Evolutionary conservation across 2,329 filamentous ascomycete genomes (phyloP), one percentile per base, ranked within the genome.

Genomic region (Diplodia scrobiculata): DNA sequence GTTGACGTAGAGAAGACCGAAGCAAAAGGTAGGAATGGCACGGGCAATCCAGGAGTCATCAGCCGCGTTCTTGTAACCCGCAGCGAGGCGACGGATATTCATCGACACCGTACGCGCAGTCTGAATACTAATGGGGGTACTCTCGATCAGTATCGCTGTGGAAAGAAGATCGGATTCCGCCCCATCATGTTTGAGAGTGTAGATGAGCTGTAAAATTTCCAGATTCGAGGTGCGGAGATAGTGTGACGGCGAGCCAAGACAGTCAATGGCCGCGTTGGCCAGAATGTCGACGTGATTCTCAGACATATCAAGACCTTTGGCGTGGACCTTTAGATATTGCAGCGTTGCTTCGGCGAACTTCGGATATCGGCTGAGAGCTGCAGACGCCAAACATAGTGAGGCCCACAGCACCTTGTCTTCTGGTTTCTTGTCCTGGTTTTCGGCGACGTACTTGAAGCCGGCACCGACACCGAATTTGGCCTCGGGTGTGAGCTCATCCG

Each of bases 1-100:
- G 70, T 90, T 91, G 58, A 96, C 87, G 0, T 93, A 95, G 67
- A 98, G 84, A 77, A 97, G 85, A 58, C 95, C 95, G 71, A 97
- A 97, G 71, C 92, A 88, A 72, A 93, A 98, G 0, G 86, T 84
- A 0, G 93, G 91, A 34, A 98, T 84, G 6, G 92, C 87, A 71
- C 85, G 84, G 67, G 85, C 83, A 69, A 96, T 79, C 86, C 89
- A 91, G 1, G 85, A 85, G 45, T 85, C 82, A 1, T 84, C 79
- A 48, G 82, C 80, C 10, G 89, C 74, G 27, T 84, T 81, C 5
- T 84, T 78, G 74, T 95, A 96, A 21, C 82, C 75, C 17, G 83
- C 79, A 1, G 84, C 89, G 51, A 97, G 83, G 72, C 91, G 92
- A 54, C 94, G 89, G 64, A 97, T 84, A 68, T 94, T 88, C 85